Base-by-base conservation (phyloP, 352 stramenopile species). In the Thraustochytrium striatum region DNA sequence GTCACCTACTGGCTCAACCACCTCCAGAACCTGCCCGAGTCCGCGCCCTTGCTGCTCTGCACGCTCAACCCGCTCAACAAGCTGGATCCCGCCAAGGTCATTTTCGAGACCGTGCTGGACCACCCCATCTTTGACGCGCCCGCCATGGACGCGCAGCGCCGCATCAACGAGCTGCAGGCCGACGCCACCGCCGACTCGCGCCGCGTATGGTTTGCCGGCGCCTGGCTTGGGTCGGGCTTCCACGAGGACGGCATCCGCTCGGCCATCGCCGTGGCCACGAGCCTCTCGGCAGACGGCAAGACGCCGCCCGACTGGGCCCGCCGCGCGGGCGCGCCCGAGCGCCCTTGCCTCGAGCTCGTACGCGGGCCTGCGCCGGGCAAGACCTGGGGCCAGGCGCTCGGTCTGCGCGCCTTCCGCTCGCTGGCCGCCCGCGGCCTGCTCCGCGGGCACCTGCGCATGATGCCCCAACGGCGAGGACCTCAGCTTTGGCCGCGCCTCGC, bases 1-100 rank as follows among this genome's bases (percentile, higher is more conserved):
- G 79, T 83, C n/a, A 83, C 79, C 44, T 83, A 83, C 75, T 83
- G 79, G 79, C 75, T 83, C n/a, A 83, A 83, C 61, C 47, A 72
- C 8, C 50, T 83, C 33, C 79, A 83, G 41, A 83, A 83, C 44
- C 39, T 83, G 41, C 52, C 62, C 8, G 44, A 55, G 52, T 70
- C 53, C 8, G 69, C 68, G 16, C 68, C 68, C 16, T 57, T 81
- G 13, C 30, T 58, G 21, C 53, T 78, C 0, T 78, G 78, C 69
- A 82, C 79, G 28, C 62, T 83, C n/a, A 83, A 83, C 57, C 79
- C 79, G 1, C 33, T 57, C 21, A 5, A 33, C 5, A 55, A 80
- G 47, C 38, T 47, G 5, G 70, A 81, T 3, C 5, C 70, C 8
- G 39, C 28, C 19, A 72, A n/a, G 7, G 58, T 80, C 53, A 59